Percentiles rank a stretch among this genome's conserved stretches.
These are phyloP conservation scores for Populus davidiana DNA, from an alignment of 345 rosid genomes.

Conservation along the genomic window DNA sequence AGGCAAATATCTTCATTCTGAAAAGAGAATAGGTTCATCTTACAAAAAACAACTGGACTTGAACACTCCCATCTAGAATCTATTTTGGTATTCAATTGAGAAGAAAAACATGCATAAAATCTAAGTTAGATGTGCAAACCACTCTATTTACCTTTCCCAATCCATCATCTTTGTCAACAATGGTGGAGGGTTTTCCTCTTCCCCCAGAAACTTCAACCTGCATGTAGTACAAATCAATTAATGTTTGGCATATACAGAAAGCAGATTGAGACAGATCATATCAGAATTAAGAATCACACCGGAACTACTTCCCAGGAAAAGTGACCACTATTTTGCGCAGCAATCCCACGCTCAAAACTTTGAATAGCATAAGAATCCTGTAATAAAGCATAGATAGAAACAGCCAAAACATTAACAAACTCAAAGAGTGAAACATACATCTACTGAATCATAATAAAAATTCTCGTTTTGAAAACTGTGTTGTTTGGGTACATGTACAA, in stretches of 20 bases:
- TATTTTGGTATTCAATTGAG: neutral
- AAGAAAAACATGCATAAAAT: neutral
- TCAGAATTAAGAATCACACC: constrained; percentile 3
- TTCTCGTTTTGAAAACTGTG: neutral
- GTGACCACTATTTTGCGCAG: constrained; percentile 18
- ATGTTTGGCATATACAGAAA: neutral
- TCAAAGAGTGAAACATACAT: neutral
- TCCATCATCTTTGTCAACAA: constrained; percentile 27
- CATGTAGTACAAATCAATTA: neutral
- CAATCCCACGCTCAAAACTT: constrained; percentile 31
- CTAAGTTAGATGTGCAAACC: neutral
- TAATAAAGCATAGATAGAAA: neutral
- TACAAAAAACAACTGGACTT: neutral
- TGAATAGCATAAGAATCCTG: constrained; percentile 29
- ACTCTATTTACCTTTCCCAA: constrained; percentile 24
- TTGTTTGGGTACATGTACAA: neutral
- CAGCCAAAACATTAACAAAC: neutral
- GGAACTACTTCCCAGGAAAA: constrained; percentile 36
- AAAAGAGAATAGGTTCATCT: neutral
- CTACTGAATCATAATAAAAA: constrained; percentile 1
- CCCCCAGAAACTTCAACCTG: constrained; percentile 30
- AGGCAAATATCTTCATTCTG: neutral
- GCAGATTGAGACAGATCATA: neutral
- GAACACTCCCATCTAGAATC: neutral
- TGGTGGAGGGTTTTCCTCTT: constrained; percentile 14